These are phyloP conservation scores for Senna tora DNA, from an alignment of 306 rosid genomes.

Conservation along the genomic window DNA sequence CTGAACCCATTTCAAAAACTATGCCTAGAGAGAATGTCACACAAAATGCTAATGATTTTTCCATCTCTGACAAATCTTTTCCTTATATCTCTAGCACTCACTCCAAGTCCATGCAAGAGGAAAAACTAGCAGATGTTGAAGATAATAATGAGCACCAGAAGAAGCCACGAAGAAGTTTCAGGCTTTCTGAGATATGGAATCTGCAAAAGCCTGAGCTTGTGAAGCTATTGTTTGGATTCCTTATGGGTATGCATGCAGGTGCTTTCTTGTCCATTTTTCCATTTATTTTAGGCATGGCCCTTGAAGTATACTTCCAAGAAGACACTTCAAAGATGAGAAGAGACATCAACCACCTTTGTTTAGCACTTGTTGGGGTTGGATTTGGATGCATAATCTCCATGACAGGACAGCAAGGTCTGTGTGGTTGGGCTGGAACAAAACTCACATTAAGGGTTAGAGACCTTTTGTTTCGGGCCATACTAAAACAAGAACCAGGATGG, in stretches of 20 bases:
- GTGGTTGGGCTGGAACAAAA: constrained; percentile 93
- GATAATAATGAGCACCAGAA: constrained; percentile 40
- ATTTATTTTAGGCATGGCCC: constrained; percentile 61
- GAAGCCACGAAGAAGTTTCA: constrained; percentile 45
- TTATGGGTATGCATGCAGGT: constrained; percentile 76
- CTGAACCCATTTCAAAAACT: constrained; percentile 55
- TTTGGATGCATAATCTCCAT: constrained; percentile 70
- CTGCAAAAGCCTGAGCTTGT: constrained; percentile 67
- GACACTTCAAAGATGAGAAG: constrained; percentile 47
- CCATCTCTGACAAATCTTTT: constrained; percentile 41
- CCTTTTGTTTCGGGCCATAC: constrained; percentile 69
- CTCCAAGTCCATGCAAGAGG: constrained; percentile 38
- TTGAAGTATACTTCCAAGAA: constrained; percentile 55
- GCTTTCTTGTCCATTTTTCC: constrained; percentile 79
- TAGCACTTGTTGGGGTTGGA: constrained; percentile 77
- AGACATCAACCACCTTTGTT: constrained; percentile 60
- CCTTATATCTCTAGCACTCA: constrained; percentile 37
- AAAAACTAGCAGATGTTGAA: constrained; percentile 40
- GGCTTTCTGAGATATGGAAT: constrained; percentile 65
- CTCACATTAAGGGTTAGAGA: constrained; percentile 75
- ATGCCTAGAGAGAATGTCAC: constrained; percentile 31
- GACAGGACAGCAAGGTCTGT: constrained; percentile 93
- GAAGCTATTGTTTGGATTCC: constrained; percentile 60
- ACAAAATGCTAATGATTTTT: constrained; percentile 37
- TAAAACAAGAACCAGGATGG: constrained; percentile 95